These are phyloP conservation scores for Fusarium torreyae DNA, from an alignment of 2,329 filamentous ascomycete genomes.

Conservation along the genomic window DNA sequence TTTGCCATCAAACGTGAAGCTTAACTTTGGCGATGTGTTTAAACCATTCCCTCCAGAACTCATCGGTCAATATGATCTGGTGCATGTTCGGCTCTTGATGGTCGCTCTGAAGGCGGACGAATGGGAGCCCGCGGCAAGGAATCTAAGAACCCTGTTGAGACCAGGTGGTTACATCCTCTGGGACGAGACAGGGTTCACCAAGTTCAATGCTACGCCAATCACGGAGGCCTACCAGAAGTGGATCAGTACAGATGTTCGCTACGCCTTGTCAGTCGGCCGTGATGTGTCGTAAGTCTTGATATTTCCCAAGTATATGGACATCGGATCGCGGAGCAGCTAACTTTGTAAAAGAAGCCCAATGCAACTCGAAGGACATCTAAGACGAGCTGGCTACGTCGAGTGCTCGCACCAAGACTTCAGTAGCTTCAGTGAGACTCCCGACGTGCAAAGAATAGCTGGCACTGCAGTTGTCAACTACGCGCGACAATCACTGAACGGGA, in stretches of 20 bases:
- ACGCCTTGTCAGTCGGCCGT: background rate
- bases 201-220: constrained; percentile 3
- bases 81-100: constrained; percentile 16
- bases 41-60: background rate
- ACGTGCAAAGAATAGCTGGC: background rate
- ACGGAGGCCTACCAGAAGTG: constrained; percentile 17
- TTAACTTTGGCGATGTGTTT: background rate
- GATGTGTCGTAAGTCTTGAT: constrained; percentile 12
- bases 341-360: background rate
- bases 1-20: constrained; percentile 1
- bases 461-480: constrained; percentile 1
- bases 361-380: constrained; percentile 1
- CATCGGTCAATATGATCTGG: constrained; percentile 6
- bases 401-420: constrained; percentile 14
- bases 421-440: background rate
- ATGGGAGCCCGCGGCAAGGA: constrained; percentile 6
- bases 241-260: constrained; percentile 14
- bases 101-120: constrained; percentile 2
- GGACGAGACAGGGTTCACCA: constrained; percentile 19
- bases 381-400: background rate
- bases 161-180: constrained; percentile 18
- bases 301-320: too few species aligned
- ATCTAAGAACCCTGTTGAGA: background rate
- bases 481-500: constrained; percentile 11
- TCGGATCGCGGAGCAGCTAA: background rate